Percentiles rank a stretch among this genome's conserved stretches.
Conservation (phyloP, 2,329 filamentous ascomycete genomes). For the Ilyonectria sp. region DNA sequence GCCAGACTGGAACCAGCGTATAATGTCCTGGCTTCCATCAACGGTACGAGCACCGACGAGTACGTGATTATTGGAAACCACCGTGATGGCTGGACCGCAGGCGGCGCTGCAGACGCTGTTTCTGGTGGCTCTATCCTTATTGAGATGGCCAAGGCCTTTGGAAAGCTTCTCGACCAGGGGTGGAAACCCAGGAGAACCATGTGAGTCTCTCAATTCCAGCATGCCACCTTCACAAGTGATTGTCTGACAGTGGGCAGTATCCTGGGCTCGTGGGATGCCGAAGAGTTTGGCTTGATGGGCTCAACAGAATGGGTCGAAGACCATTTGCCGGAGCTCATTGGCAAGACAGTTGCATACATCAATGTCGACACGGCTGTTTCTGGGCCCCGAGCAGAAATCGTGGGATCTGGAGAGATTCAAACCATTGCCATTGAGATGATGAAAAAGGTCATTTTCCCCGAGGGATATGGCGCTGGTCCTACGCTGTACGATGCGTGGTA, state of each 20-base stretch:
- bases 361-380: conserved; percentile 66
- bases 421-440: conserved; percentile 42
- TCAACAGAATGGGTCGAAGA: conserved; percentile 37
- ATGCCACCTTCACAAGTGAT: background rate
- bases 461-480: conserved; percentile 30
- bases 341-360: conserved; percentile 55
- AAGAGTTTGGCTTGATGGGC: conserved; percentile 38
- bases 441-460: conserved; percentile 40
- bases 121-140: conserved; percentile 64
- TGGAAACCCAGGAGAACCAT: conserved; percentile 68
- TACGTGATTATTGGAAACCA: conserved; percentile 68
- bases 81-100: conserved; percentile 68
- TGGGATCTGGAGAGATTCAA: conserved; percentile 39
- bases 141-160: conserved; percentile 65
- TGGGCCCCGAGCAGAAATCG: conserved; percentile 58
- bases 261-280: conserved; percentile 34
- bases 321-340: conserved; percentile 27
- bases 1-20: conserved; percentile 29
- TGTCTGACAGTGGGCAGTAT: conserved; percentile 19
- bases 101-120: conserved; percentile 67
- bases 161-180: conserved; percentile 60
- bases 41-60: conserved; percentile 56
- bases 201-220: conserved; percentile 29
- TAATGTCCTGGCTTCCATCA: conserved; percentile 59
- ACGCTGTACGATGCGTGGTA: conserved; percentile 41